Base-by-base conservation (phyloP, 768 basidiomycete genomes). In the Dentipellis fragilis region DNA sequence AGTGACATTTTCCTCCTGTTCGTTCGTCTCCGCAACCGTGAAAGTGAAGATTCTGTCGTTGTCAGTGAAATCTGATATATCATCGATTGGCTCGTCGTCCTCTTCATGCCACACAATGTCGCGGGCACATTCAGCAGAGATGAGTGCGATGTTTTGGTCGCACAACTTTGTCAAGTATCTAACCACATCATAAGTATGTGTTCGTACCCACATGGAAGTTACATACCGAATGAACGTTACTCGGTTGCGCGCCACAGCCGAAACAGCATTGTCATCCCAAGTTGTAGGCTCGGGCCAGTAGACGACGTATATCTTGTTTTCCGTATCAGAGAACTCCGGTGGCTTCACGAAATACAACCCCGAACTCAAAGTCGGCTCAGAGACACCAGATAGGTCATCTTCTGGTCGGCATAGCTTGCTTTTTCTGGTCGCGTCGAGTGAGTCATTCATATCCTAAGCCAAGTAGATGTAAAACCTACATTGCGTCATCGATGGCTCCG, bases 231-330 rank as follows among this genome's bases (percentile, higher is more conserved):
- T 83, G 59, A 84, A 84, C 0, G 81, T 80, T 2, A 77, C 69
- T 6, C 83, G 72, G 66, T 83, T 84, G 2, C 76, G 72, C 29
- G 70, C 62, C 49, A 79, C 72, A 4, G 78, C 67, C 1, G 73
- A 67, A 6, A 67, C 37, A 0, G 79, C 74, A 12, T 69, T 66
- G 62, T 83, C 80, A 36, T 76, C 63, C 83, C 83, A 84, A 0
- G 82, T 83, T 0, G 67, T 72, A 34, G 78, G 71, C 57, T 85
- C 80, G 0, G 82, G 82, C 83, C 84, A 85, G 55, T 80, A 83
- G 6, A 84, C 59, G 12, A 80, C 71, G 51, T 78, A 80, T 7
- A 78, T 51, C 21, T 2, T 58, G 57, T 0, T 37, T 56, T 10
- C 48, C 14, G 48, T 29, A 10, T 57, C 11, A 49, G 46, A 21